Base-by-base conservation (phyloP, 192 early-diverging fungal genomes). In the Coemansia sp. region DNA sequence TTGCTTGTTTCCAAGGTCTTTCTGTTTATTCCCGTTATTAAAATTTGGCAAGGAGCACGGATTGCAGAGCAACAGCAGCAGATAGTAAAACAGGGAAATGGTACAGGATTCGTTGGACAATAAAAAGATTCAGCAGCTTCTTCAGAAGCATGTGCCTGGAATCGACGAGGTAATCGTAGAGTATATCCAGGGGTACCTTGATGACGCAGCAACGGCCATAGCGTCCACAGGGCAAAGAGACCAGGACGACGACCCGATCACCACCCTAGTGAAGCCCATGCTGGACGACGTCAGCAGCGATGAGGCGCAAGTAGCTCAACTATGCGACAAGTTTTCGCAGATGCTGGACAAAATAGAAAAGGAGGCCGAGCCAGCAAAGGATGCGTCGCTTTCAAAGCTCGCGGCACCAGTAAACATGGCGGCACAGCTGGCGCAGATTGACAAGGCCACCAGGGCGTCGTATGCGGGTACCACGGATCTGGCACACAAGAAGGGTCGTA, bases 131-230 rank as follows among this genome's bases (percentile, higher is more conserved):
- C 65, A 70, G 40, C 41, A 72, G 63, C 76, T 82, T 3, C 80
- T 62, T 37, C 81, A 57, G 76, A 88, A 81, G 47, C 77, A 86
- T 39, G 86, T 91, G 39, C 92, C 92, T 13, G 88, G 83, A 56
- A 81, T 92, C 16, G 91, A 92, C 81, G 87, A 89, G 26, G 83
- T 90, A 37, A 87, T 92, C 71, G 72, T 92, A 61, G 90, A 94
- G 42, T 94, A 93, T 75, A 84, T 92, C 50, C 83, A 85, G 53
- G 90, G 89, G n/a, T 92, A 89, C 67, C 71, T 94, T 5, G 74
- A 79, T 53, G 90, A 90, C 41, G 86, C 82, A 23, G 79, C 77
- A 18, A 37, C 69, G 11, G 49, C 71, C 23, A 72, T 79, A 60
- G 64, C 67, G 26, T 53, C 68, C 12, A 62, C 72, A 6, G 79